These are phyloP conservation scores for Apophysomyces ossiformis DNA, from an alignment of 371 early-diverging fungal genomes.

Conservation along the genomic window DNA sequence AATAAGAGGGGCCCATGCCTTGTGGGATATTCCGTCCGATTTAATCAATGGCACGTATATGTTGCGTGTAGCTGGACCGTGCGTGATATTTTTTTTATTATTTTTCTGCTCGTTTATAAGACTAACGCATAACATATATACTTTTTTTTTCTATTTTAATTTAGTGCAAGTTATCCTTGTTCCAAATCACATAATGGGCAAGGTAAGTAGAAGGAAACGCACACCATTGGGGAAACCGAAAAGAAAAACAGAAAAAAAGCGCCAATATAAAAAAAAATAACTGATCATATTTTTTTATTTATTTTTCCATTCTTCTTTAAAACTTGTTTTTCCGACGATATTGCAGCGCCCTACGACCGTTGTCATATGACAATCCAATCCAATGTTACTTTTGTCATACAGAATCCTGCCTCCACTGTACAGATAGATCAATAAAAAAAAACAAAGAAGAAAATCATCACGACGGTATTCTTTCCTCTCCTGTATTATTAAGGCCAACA, in stretches of 20 bases:
- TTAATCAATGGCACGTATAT: conserved; percentile 33
- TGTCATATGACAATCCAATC: conserved; percentile 22
- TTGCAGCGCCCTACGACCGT: conserved; percentile 33
- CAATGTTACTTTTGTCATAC: conserved; percentile 21
- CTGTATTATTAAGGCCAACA: neutral
- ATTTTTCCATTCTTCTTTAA: neutral
- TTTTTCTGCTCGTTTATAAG: neutral
- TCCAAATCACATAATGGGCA: conserved; percentile 33
- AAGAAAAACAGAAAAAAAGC: neutral
- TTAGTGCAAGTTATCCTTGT: conserved; percentile 39
- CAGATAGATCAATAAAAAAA: conserved; percentile 3
- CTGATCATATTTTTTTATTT: neutral
- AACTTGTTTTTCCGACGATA: neutral
- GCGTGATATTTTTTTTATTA: conserved; percentile 25
- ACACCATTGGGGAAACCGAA: neutral
- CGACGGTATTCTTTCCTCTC: neutral
- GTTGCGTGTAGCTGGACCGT: conserved; percentile 39
- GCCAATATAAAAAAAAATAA: neutral
- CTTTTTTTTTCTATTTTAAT: neutral
- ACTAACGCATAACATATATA: too few relatives aligned
- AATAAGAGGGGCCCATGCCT: conserved; percentile 7
- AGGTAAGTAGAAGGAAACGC: conserved; percentile 20
- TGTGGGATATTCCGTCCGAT: conserved; percentile 39
- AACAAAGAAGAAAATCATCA: neutral
- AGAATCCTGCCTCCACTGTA: neutral